These are phyloP conservation scores for Astrocystis sublimbata DNA, from an alignment of 495 filamentous ascomycete species.

Conservation along the genomic window DNA sequence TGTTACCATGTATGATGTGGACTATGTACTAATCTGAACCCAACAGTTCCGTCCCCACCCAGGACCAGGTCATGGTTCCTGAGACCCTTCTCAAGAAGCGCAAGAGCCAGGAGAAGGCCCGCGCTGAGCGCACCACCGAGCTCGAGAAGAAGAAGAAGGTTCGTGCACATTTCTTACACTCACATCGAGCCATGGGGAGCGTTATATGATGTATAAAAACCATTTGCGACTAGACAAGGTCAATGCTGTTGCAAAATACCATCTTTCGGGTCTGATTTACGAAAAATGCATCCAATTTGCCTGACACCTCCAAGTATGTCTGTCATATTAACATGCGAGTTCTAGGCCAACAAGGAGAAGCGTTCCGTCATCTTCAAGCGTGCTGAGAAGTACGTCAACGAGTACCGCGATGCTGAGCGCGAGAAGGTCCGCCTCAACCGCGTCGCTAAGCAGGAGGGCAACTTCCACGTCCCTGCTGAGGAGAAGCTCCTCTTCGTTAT, in stretches of 20 bases:
- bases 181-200: conserved; percentile 22
- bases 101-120: conserved; percentile 98
- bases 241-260: conserved; percentile 96
- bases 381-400: conserved; percentile 98
- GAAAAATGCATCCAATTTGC: conserved; percentile 22
- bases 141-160: conserved; percentile 88
- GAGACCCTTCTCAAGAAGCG: conserved; percentile 99
- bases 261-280: conserved; percentile 99
- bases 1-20: conserved; percentile 56
- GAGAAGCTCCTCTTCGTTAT: conserved; percentile 96
- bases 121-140: conserved; percentile 79
- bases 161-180: conserved; percentile 41
- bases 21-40: conserved; percentile 64
- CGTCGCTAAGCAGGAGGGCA: conserved; percentile 85
- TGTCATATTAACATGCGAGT: conserved; percentile 43
- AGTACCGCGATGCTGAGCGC: conserved; percentile 96
- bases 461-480: conserved; percentile 91
- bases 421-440: conserved; percentile 95
- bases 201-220: conserved; percentile 65
- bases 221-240: conserved; percentile 88
- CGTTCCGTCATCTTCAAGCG: conserved; percentile 98
- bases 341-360: conserved; percentile 94
- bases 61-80: conserved; percentile 91
- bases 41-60: conserved; percentile 76
- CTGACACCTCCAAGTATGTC: not conserved